phyloP scores from a whole-genome alignment of 2,329 filamentous ascomycete species.

The Colletotrichum sp. region DNA sequence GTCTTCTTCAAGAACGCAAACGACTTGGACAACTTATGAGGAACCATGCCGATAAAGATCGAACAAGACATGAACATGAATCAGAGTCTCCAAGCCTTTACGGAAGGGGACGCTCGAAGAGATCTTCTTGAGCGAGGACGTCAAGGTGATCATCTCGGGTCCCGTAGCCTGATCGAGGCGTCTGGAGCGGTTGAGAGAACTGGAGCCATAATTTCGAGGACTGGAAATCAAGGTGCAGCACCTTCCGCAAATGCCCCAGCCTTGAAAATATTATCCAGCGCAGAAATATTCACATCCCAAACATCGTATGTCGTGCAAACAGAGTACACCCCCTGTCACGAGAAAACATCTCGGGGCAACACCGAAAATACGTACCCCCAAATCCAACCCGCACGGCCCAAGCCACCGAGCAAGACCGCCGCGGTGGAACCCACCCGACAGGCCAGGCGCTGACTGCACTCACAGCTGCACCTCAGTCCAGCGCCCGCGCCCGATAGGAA shows the following conservation, averaged over 20 bases:
- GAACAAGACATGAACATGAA: no score
- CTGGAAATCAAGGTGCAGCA: not conserved
- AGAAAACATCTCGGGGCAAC: not conserved
- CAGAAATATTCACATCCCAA: not conserved
- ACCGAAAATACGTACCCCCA: not conserved
- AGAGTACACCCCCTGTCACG: not conserved
- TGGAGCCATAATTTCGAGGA: not conserved
- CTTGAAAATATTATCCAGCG: not conserved
- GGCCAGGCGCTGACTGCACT: not conserved
- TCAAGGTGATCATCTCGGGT: not conserved
- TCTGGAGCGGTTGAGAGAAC: not conserved
- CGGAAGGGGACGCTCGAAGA: not conserved
- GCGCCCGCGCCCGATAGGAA: not conserved
- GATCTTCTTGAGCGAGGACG: not conserved
- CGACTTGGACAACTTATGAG: no score
- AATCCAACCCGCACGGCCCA: not conserved
- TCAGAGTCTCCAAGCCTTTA: no score
- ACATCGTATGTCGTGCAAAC: not conserved
- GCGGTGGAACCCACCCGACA: not conserved
- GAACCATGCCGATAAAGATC: no score
- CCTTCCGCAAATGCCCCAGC: not conserved
- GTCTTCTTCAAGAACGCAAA: not conserved
- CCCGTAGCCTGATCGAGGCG: not conserved
- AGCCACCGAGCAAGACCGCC: not conserved
- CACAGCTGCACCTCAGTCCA: not conserved